Conservation (phyloP, 306 rosid genomes). For the Pterocarpus santalinus region DNA sequence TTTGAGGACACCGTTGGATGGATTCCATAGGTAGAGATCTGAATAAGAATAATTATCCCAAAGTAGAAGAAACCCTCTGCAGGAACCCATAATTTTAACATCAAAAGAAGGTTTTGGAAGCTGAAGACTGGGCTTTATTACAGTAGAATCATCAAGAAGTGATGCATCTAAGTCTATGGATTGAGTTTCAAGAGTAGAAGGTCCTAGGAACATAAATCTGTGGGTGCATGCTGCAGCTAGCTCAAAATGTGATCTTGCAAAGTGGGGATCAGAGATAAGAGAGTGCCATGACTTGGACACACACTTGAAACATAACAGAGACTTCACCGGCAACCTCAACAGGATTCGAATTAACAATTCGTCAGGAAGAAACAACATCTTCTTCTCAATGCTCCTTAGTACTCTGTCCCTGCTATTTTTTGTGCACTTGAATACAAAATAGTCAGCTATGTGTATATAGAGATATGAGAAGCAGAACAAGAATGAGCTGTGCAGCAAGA, state of each 20-base stretch:
- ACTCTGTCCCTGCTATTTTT: no score
- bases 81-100: neutral
- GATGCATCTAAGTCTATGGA: neutral
- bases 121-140: no score
- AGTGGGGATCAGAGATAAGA: neutral
- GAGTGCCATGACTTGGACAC: neutral
- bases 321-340: neutral
- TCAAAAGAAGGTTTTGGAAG: no score
- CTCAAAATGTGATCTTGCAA: neutral
- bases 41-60: neutral
- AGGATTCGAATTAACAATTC: neutral
- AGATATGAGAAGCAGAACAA: neutral
- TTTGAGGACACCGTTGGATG: neutral
- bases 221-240: neutral
- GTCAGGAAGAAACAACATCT: neutral
- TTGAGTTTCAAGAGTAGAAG: neutral
- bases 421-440: no score
- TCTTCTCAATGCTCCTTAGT: neutral
- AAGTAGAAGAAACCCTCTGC: neutral
- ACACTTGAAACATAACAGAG: neutral
- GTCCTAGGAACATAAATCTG: neutral
- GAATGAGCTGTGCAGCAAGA: neutral
- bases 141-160: neutral
- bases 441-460: no score
- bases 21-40: neutral